phyloP scores from a whole-genome alignment of 306 rosid species.

The Rosa multiflora region DNA sequence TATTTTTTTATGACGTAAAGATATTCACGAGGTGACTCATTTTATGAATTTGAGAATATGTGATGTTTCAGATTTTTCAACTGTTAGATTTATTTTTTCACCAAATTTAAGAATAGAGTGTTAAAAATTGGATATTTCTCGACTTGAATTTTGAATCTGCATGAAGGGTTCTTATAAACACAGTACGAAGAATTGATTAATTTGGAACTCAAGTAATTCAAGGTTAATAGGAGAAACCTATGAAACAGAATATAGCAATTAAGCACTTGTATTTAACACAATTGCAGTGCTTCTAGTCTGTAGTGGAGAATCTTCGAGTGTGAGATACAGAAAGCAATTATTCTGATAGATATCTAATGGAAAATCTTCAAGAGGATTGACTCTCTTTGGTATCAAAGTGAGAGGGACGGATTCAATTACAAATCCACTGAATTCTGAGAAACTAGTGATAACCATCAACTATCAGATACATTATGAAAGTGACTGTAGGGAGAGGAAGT shows the following conservation, averaged over 20 bases:
- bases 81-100: neutral
- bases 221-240: no score
- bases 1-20: no score
- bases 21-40: neutral
- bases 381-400: neutral
- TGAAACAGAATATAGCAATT: neutral
- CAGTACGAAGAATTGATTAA: neutral
- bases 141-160: neutral
- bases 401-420: neutral
- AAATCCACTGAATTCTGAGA: neutral
- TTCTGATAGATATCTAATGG: neutral
- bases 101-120: neutral
- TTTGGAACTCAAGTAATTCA: neutral
- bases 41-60: no score
- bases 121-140: no score
- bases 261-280: no score
- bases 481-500: neutral
- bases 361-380: neutral
- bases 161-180: neutral
- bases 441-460: neutral
- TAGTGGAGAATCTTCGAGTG: constrained; percentile 1
- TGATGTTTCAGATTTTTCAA: neutral
- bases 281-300: neutral
- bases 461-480: neutral
- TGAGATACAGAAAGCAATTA: neutral